Evolutionary conservation across 2,329 filamentous ascomycete genomes (phyloP).

Genomic region (Claviceps paspali): DNA sequence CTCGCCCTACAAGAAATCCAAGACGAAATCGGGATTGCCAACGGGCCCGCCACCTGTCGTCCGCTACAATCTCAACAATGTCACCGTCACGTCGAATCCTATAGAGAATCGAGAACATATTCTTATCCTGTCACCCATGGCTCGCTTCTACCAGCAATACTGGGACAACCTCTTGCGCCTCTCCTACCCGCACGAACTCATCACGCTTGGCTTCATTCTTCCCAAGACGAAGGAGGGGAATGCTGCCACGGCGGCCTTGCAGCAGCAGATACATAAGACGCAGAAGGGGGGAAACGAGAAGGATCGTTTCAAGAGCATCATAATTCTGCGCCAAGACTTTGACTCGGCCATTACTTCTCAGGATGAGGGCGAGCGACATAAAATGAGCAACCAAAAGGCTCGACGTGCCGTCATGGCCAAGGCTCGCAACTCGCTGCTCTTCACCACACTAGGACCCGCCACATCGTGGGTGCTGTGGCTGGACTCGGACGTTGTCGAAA

Average conservation of each 20-base stretch:
- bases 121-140: slow-evolving; percentile 83
- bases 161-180: slow-evolving; percentile 86
- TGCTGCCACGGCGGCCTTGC: slow-evolving; percentile 64
- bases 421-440: slow-evolving; percentile 84
- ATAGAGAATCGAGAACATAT: slow-evolving; percentile 69
- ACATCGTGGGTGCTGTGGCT: slow-evolving; percentile 97
- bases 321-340: slow-evolving; percentile 90
- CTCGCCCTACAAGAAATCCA: slow-evolving; percentile 27
- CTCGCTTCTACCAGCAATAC: slow-evolving; percentile 84
- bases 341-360: slow-evolving; percentile 69
- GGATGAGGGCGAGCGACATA: slow-evolving; percentile 78
- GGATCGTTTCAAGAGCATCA: slow-evolving; percentile 79
- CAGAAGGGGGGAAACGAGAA: slow-evolving; percentile 63
- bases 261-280: slow-evolving; percentile 71
- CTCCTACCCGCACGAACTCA: slow-evolving; percentile 81
- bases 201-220: slow-evolving; percentile 90
- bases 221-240: slow-evolving; percentile 91
- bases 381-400: slow-evolving; percentile 75
- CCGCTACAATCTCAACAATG: slow-evolving; percentile 89
- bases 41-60: slow-evolving; percentile 62
- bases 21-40: slow-evolving; percentile 15
- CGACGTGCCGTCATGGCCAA: slow-evolving; percentile 83
- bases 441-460: slow-evolving; percentile 79
- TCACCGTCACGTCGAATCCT: slow-evolving; percentile 67
- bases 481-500: slow-evolving; percentile 83